Evolutionary conservation across 192 early-diverging fungal genomes (phyloP).

Genomic region (Rhizophlyctis rosea): DNA sequence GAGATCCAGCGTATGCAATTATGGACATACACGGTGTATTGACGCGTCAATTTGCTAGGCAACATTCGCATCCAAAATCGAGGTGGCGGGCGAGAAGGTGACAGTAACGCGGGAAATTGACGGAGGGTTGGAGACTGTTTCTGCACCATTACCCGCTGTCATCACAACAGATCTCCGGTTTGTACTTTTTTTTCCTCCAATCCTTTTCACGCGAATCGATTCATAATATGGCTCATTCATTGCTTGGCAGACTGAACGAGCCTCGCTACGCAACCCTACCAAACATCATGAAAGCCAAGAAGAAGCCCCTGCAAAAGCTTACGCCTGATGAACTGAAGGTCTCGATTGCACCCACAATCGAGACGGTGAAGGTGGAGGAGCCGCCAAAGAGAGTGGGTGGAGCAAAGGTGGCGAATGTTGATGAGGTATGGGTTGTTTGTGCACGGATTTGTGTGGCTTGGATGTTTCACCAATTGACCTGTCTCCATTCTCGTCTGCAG

Average conservation of each 20-base stretch:
- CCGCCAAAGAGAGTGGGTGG: constrained; percentile 92
- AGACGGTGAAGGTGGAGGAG: constrained; percentile 87
- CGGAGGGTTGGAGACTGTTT: constrained; percentile 92
- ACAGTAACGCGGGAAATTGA: constrained; percentile 95
- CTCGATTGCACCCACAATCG: constrained; percentile 77
- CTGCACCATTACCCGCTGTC: constrained; percentile 81
- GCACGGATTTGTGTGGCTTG: neutral
- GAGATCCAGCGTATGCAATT: constrained; percentile 14
- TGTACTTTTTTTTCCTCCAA: constrained; percentile 4
- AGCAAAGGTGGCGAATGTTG: constrained; percentile 84
- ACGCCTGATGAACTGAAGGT: constrained; percentile 77
- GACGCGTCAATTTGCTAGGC: constrained; percentile 50
- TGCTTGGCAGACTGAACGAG: constrained; percentile 73
- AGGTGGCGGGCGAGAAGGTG: constrained; percentile 60
- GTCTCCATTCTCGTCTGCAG: constrained; percentile 11
- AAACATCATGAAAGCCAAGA: constrained; percentile 99
- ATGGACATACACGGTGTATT: too few species aligned
- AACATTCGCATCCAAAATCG: constrained; percentile 96
- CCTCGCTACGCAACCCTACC: constrained; percentile 94
- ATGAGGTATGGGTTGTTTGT: constrained; percentile 56
- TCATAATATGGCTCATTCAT: constrained; percentile 5
- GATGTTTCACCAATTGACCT: neutral
- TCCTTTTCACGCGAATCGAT: constrained; percentile 9
- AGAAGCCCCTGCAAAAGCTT: constrained; percentile 86
- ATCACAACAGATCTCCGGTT: constrained; percentile 93